Evolutionary conservation across 306 rosid species (phyloP).

Genomic region (Hippophae gyantsensis): DNA sequence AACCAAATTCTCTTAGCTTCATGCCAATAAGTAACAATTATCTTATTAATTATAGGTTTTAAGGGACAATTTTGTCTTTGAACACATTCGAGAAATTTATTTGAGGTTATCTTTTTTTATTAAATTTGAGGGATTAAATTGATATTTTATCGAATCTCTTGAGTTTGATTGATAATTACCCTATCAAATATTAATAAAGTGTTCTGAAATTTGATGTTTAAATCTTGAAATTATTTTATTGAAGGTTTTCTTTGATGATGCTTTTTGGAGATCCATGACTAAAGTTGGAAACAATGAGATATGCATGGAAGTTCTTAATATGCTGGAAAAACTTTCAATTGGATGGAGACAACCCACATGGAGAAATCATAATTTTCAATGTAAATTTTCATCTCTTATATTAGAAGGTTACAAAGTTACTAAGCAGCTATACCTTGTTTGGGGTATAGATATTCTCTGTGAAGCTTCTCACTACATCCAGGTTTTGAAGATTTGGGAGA

Average conservation of each 20-base stretch:
- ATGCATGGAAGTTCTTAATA: conserved; percentile 22
- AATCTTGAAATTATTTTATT: neutral
- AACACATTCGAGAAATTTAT: no score
- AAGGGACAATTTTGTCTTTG: no score
- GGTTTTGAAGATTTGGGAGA: conserved; percentile 41
- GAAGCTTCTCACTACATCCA: conserved; percentile 28
- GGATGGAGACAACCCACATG: conserved; percentile 34
- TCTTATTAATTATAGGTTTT: no score
- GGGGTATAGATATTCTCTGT: conserved; percentile 35
- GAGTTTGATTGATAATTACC: no score
- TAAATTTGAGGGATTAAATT: no score
- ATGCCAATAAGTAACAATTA: no score
- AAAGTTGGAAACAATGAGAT: conserved; percentile 19
- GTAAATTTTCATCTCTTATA: conserved; percentile 21
- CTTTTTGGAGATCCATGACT: conserved; percentile 24
- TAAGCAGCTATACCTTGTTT: conserved; percentile 29
- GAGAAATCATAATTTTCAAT: conserved; percentile 12
- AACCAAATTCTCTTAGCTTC: no score
- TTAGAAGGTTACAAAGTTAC: conserved; percentile 37
- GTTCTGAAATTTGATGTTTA: neutral
- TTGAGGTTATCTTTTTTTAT: no score
- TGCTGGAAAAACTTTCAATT: conserved; percentile 38
- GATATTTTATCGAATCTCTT: no score
- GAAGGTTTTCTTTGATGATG: conserved; percentile 29
- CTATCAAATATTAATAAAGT: neutral